phyloP scores from a whole-genome alignment of 164 flowering plant species.

The Cinnamomum chago region DNA sequence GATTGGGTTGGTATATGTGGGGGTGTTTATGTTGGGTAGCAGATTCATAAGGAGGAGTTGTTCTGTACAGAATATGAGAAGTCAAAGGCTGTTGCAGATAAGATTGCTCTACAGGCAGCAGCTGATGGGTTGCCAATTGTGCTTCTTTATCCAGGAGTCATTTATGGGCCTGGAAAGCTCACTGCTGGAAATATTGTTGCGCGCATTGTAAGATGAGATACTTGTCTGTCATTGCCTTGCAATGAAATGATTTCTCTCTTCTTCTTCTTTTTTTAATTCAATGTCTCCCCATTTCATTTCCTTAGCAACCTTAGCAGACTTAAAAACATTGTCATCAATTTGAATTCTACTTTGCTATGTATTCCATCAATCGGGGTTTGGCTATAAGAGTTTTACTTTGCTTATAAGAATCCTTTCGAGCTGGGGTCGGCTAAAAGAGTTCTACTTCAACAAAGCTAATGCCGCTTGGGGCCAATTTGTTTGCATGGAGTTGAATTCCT shows the following conservation, averaged over 20 bases:
- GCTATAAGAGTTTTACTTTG: too few relatives aligned
- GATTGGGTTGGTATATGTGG: too few relatives aligned
- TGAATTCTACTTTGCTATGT: too few relatives aligned
- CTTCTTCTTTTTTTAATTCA: too few relatives aligned
- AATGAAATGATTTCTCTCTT: background rate
- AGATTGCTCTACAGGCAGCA: conserved; percentile 77
- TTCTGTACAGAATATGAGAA: conserved; percentile 93
- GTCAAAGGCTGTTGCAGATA: conserved; percentile 79
- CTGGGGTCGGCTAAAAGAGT: too few relatives aligned
- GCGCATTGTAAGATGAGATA: conserved; percentile 39
- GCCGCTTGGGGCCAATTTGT: too few relatives aligned
- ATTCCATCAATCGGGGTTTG: too few relatives aligned
- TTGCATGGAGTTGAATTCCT: too few relatives aligned
- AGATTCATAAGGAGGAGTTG: conserved; percentile 67
- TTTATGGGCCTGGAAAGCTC: conserved; percentile 85
- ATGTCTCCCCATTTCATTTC: background rate
- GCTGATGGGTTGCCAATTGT: conserved; percentile 75
- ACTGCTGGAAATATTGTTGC: conserved; percentile 80
- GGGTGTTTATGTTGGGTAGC: background rate
- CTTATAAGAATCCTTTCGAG: too few relatives aligned
- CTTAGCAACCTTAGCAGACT: background rate
- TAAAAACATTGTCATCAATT: too few relatives aligned
- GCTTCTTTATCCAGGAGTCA: conserved; percentile 76
- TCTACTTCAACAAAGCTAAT: too few relatives aligned
- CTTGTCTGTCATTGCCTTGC: background rate